Conservation (phyloP, 2,329 filamentous ascomycete species). For the Colletotrichum sp. region DNA sequence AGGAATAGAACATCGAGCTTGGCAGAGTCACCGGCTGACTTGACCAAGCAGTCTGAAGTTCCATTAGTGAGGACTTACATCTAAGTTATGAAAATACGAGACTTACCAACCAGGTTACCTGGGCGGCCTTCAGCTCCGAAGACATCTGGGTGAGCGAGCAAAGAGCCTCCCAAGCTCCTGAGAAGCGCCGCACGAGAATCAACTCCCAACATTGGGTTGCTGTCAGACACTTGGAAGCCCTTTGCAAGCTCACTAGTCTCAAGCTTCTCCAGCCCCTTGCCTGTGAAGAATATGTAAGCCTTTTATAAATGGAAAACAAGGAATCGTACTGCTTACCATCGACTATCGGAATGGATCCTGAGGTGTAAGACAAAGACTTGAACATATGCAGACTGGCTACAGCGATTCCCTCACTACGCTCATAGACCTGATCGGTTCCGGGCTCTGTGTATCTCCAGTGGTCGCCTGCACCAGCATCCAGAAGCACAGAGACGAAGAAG, state of each 20-base stretch:
- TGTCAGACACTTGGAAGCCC: slow-evolving; percentile 47
- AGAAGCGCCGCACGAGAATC: slow-evolving; percentile 46
- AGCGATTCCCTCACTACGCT: slow-evolving; percentile 55
- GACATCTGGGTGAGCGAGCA: slow-evolving; percentile 39
- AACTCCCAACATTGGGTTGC: slow-evolving; percentile 52
- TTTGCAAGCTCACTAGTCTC: slow-evolving; percentile 35
- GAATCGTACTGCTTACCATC: slow-evolving; percentile 44
- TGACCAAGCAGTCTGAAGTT: slow-evolving; percentile 43
- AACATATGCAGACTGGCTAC: slow-evolving; percentile 58
- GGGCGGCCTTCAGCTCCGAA: slow-evolving; percentile 49
- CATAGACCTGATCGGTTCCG: slow-evolving; percentile 33
- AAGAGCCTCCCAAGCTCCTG: slow-evolving; percentile 44
- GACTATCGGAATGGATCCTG: slow-evolving; percentile 28
- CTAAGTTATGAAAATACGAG: neutral
- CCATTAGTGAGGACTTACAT: neutral
- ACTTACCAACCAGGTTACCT: slow-evolving; percentile 52
- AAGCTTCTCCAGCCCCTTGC: slow-evolving; percentile 37
- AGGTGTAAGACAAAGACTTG: slow-evolving; percentile 41
- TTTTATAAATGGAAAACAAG: no score
- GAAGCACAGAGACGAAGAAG: slow-evolving; percentile 64
- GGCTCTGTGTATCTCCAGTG: slow-evolving; percentile 51
- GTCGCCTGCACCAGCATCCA: slow-evolving; percentile 61
- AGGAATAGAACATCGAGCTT: slow-evolving; percentile 42
- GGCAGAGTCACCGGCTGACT: slow-evolving; percentile 27
- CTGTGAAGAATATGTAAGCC: slow-evolving; percentile 18